These are phyloP conservation scores for Trametes sp. DNA, from an alignment of 1,284 basidiomycete species.

Conservation along the genomic window DNA sequence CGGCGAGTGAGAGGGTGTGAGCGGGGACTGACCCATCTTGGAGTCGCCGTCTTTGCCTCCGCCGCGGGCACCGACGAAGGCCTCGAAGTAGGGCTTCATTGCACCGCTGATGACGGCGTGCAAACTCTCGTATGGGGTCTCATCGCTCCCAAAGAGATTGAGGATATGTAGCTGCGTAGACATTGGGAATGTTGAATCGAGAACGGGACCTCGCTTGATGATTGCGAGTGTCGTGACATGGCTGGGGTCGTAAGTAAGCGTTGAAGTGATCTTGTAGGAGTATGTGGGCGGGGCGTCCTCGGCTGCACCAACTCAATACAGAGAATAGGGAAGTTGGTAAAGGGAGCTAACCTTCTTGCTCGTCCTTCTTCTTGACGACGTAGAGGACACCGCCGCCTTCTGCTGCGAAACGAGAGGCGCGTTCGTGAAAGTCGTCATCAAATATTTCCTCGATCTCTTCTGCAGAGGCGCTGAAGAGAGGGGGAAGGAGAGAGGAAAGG, in stretches of 20 bases:
- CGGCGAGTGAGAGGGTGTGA: neutral
- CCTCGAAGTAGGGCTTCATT: constrained; percentile 98
- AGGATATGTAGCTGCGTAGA: constrained; percentile 91
- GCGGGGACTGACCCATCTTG: constrained; percentile 76
- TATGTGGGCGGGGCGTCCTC: constrained; percentile 70
- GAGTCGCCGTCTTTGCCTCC: constrained; percentile 81
- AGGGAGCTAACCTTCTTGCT: constrained; percentile 65
- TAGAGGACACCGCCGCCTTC: constrained; percentile 80
- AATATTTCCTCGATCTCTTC: constrained; percentile 75
- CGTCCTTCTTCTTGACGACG: constrained; percentile 78
- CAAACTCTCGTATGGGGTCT: constrained; percentile 94
- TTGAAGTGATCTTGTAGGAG: constrained; percentile 74
- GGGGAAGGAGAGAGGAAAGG: constrained; percentile 74
- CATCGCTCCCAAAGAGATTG: constrained; percentile 91
- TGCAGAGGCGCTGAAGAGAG: constrained; percentile 70
- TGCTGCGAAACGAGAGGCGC: constrained; percentile 73
- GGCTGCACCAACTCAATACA: constrained; percentile 37
- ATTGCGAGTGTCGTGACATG: constrained; percentile 90
- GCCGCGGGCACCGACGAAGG: constrained; percentile 85
- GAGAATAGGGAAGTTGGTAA: constrained; percentile 1
- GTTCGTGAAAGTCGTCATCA: constrained; percentile 78
- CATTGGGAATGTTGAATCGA: constrained; percentile 83
- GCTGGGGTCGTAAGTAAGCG: constrained; percentile 82
- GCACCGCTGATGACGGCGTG: constrained; percentile 97
- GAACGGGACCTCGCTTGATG: constrained; percentile 89